Conservation (phyloP, 495 filamentous ascomycete genomes). For the Aspergillus bertholletiae region DNA sequence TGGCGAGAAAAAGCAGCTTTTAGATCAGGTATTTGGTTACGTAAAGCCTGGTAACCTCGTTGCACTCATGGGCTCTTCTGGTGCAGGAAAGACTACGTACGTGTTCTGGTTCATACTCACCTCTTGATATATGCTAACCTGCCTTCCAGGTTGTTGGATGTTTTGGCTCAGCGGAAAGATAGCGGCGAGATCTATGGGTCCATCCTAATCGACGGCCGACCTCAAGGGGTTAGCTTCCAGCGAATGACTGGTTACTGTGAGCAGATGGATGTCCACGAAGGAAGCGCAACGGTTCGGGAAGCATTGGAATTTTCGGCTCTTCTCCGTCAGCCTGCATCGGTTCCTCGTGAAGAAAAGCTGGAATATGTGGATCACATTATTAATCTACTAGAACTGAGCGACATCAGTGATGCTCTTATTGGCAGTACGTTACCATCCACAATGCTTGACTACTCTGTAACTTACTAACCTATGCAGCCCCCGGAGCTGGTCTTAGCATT, state of each 20-base stretch:
- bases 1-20: slow-evolving; percentile 50
- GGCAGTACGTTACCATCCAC: slow-evolving; percentile 41
- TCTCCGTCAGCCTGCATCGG: slow-evolving; percentile 37
- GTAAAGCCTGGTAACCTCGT: slow-evolving; percentile 77
- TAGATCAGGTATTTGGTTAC: slow-evolving; percentile 73
- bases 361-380: slow-evolving; percentile 51
- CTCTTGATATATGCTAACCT: slow-evolving; percentile 55
- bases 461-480: slow-evolving; percentile 26
- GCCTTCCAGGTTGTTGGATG: slow-evolving; percentile 45
- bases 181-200: slow-evolving; percentile 46
- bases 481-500: slow-evolving; percentile 72
- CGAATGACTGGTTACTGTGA: slow-evolving; percentile 77
- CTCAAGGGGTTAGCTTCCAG: slow-evolving; percentile 45
- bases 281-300: slow-evolving; percentile 42
- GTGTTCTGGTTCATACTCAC: slow-evolving; percentile 27
- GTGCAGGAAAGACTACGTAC: slow-evolving; percentile 81
- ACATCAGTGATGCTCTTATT: slow-evolving; percentile 58
- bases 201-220: slow-evolving; percentile 45
- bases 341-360: slow-evolving; percentile 41
- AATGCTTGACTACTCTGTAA: background rate
- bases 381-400: slow-evolving; percentile 42
- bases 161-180: slow-evolving; percentile 46
- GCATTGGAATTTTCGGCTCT: slow-evolving; percentile 48
- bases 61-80: slow-evolving; percentile 77
- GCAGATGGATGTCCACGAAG: slow-evolving; percentile 76